Evolutionary conservation across 2,329 filamentous ascomycete species (phyloP).

Genomic region (Cordyceps javanica): DNA sequence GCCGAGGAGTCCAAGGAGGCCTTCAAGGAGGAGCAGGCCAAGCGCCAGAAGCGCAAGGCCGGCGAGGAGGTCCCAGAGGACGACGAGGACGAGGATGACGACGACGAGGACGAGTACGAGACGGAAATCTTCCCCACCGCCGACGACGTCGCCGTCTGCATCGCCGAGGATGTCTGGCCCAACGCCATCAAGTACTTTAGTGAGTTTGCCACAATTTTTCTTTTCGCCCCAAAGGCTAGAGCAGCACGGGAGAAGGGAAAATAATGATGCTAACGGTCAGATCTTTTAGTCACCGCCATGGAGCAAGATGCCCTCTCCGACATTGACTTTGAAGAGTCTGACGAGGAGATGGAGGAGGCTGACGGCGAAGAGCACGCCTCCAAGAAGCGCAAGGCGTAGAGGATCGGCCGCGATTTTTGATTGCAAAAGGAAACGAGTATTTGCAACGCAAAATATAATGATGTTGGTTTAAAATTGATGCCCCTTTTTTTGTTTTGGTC

Average conservation of each 20-base stretch:
- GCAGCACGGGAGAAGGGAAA: no score
- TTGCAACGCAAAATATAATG: slow-evolving; percentile 1
- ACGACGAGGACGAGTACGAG: slow-evolving; percentile 57
- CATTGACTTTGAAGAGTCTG: slow-evolving; percentile 56
- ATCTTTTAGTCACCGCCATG: slow-evolving; percentile 43
- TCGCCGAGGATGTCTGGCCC: slow-evolving; percentile 86
- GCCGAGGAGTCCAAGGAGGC: slow-evolving; percentile 65
- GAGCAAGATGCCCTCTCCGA: slow-evolving; percentile 63
- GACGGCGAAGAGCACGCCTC: slow-evolving; percentile 23
- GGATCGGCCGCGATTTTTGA: neutral
- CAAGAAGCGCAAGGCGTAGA: slow-evolving; percentile 39
- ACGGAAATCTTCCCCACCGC: slow-evolving; percentile 85
- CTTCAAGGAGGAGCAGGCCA: slow-evolving; percentile 53
- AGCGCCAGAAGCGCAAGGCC: slow-evolving; percentile 40
- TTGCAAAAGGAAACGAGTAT: neutral
- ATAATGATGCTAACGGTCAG: slow-evolving; percentile 1
- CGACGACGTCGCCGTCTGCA: slow-evolving; percentile 71
- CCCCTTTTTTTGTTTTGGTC: slow-evolving; percentile 6
- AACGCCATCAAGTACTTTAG: slow-evolving; percentile 87
- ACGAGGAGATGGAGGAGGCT: slow-evolving; percentile 36
- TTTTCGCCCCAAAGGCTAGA: no score
- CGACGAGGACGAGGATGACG: slow-evolving; percentile 52
- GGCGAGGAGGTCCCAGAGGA: slow-evolving; percentile 45
- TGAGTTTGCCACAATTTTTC: slow-evolving; percentile 42
- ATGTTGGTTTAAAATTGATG: slow-evolving; percentile 1